Base-by-base conservation (phyloP, 495 filamentous ascomycete species). In the Talaromyces adpressus region DNA sequence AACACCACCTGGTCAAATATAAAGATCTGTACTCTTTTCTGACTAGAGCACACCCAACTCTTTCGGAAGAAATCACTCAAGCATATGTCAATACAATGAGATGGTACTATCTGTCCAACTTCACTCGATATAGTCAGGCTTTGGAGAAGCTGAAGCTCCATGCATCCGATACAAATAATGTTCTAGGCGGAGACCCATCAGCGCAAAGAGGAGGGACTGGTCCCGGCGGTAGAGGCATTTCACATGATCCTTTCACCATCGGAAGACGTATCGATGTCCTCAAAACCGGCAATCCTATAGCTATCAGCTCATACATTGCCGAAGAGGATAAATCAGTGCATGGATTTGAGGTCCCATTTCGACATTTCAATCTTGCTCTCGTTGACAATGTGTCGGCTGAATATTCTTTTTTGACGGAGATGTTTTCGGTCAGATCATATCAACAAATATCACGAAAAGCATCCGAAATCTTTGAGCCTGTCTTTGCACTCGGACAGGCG, bases 41-140 rank as follows among this genome's bases (percentile, higher is more conserved):
- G 36, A 84, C 87, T 45, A 85, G 83, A 64, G 88, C 91, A 62
- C 92, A 98, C 67, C 78, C 87, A 1, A 78, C 84, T 27, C 83
- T 98, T 6, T 90, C 91, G 2, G 88, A 91, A 39, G 90, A 97
- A 70, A 96, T 98, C 66, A 85, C 85, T 20, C 91, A 93, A 75
- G 94, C 94, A 6, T 98, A 98, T 67, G 87, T 96, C 74, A 96
- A 97, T 75, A 98, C 94, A 7, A 97, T 98, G 93, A 85, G 92
- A 52, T 98, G 94, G 94, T 98, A 98, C 68, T 98, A 98, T 69
- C 77, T 87, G 45, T 93, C 89, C 63, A 88, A 97, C 72, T 98
- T 98, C 72, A 88, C 85, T 4, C 90, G 93, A 18, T 98, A 98
- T 71, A 83, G 88, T 59, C 85, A 87, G 63, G 84, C 93, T 0